Base-by-base conservation (phyloP, 2,329 filamentous ascomycete genomes). In the Diaporthe longicolla region DNA sequence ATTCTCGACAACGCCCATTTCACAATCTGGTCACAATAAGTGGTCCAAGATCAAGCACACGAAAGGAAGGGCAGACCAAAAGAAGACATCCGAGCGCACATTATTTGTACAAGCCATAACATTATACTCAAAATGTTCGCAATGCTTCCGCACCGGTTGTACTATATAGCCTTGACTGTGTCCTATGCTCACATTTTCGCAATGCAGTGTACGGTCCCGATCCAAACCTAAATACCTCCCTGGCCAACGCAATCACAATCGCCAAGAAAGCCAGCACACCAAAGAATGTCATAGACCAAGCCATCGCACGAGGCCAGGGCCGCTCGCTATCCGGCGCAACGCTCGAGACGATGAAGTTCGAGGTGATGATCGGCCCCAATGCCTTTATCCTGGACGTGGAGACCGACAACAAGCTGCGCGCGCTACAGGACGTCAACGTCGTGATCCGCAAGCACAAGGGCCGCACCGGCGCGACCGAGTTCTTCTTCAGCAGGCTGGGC, bases 1-100 rank as follows among this genome's bases (percentile, higher is more conserved):
- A 48, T 87, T 93, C 74, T 82, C 82, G 72, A 85, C 85, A 21
- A 87, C 85, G 21, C 77, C 86, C 11, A 73, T 79, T 10, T 80
- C 84, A 19, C 83, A 84, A 75, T 92, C 93, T 32, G 95, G 95
- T 19, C 95, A 98, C 84, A 98, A 93, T 83, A 93, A 95, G 82
- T 99, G 97, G 97, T 95, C 95, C 73, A 97, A 97, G 80, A 98
- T 98, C 84, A 94, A 93, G 81, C 97, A 98, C 83, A 95, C 97
- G 83, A 99, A 99, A 84, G 95, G 93, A 69, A 94, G 93, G 76
- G 93, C 92, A 73, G 97, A 99, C 82, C 89, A 89, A 74, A 92
- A 92, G 78, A 98, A 95, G 84, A 94, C 91, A 83, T 89, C 89
- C 57, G 88, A 92, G 78, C 92, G 95, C 40, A 90, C 88, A 61